Conservation (phyloP, 306 rosid genomes). For the Oemleria cerasiformis region DNA sequence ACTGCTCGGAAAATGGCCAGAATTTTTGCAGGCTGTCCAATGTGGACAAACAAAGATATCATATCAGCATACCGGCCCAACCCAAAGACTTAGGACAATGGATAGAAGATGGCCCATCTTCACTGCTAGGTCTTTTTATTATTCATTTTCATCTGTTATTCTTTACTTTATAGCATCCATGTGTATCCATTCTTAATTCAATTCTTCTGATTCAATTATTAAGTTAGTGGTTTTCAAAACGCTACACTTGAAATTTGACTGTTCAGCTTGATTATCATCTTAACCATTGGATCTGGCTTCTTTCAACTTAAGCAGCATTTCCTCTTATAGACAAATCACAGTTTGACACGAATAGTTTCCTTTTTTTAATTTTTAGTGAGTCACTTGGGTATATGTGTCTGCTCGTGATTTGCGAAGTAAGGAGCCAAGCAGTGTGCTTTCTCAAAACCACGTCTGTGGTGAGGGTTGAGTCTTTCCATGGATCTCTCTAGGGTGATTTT, state of each 20-base stretch:
- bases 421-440: too few relatives aligned
- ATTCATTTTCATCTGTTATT: not conserved
- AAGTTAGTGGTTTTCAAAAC: not conserved
- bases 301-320: too few relatives aligned
- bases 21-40: not conserved
- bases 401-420: not conserved
- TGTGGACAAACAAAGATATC: not conserved
- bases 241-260: not conserved
- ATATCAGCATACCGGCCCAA: not conserved
- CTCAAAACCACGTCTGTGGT: too few relatives aligned
- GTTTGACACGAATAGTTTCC: too few relatives aligned
- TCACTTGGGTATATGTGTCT: too few relatives aligned
- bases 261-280: too few relatives aligned
- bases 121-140: not conserved
- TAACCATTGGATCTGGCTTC: too few relatives aligned
- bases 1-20: not conserved
- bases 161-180: not conserved
- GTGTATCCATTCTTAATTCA: conserved; percentile 4
- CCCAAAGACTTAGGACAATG: not conserved
- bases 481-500: too few relatives aligned
- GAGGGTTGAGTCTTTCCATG: too few relatives aligned
- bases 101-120: not conserved
- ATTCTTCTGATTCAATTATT: not conserved
- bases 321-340: too few relatives aligned
- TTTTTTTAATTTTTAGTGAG: too few relatives aligned